These are phyloP conservation scores for Darksidea phi DNA, from an alignment of 495 filamentous ascomycete species.

Conservation along the genomic window DNA sequence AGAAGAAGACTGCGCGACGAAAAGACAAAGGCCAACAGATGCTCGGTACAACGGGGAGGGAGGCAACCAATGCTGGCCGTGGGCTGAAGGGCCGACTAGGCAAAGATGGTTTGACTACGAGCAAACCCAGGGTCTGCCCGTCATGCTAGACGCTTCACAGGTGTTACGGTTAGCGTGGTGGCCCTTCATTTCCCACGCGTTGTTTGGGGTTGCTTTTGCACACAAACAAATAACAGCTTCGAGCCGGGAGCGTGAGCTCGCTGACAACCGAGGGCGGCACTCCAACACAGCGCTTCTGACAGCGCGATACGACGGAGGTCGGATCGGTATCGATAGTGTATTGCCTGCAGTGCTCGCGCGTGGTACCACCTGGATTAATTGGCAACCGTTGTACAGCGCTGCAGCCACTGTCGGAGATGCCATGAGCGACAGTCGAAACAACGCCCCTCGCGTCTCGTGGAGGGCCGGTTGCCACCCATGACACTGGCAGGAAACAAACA, in stretches of 20 bases:
- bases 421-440: slow-evolving; percentile 12
- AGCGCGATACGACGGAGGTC: slow-evolving; percentile 3
- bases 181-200: slow-evolving; percentile 33
- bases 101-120: slow-evolving; percentile 8
- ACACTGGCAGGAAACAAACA: slow-evolving; percentile 15
- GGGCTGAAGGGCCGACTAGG: not conserved
- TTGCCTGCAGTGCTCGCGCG: slow-evolving; percentile 19
- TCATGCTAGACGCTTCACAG: not conserved
- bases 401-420: slow-evolving; percentile 13
- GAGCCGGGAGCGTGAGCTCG: not conserved
- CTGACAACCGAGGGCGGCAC: not conserved
- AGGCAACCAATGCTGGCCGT: not conserved
- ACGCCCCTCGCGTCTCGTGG: not conserved
- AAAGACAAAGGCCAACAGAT: slow-evolving; percentile 11
- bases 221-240: slow-evolving; percentile 15
- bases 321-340: not conserved
- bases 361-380: slow-evolving; percentile 2
- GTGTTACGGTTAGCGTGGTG: slow-evolving; percentile 2
- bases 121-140: slow-evolving; percentile 4
- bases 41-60: slow-evolving; percentile 2
- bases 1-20: not conserved
- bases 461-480: slow-evolving; percentile 1
- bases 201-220: slow-evolving; percentile 22
- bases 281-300: slow-evolving; percentile 1
- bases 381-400: slow-evolving; percentile 12